Evolutionary conservation across 495 filamentous ascomycete species (phyloP).

Genomic region (Xylaria cubensis): DNA sequence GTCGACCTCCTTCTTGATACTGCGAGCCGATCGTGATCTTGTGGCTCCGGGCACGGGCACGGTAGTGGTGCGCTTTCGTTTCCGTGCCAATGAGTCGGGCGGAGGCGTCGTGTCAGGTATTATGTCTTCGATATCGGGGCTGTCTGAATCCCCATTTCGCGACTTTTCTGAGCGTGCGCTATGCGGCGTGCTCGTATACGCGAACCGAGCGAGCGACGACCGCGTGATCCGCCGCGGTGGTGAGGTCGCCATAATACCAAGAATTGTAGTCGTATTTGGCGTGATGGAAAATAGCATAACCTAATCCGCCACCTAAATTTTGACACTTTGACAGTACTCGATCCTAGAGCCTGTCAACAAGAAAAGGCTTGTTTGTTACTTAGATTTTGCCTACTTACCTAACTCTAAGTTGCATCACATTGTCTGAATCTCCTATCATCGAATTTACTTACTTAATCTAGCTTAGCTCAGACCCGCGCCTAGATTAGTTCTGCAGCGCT

Average conservation of each 20-base stretch:
- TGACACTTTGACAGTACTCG: not conserved
- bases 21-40: conserved; percentile 24
- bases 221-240: conserved; percentile 55
- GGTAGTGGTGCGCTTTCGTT: conserved; percentile 56
- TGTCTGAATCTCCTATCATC: not conserved
- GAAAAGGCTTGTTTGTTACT: not conserved
- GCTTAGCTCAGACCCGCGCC: not conserved
- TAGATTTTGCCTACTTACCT: not conserved
- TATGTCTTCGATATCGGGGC: conserved; percentile 70
- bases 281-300: conserved; percentile 68
- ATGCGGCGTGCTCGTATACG: conserved; percentile 37
- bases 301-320: not conserved
- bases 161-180: conserved; percentile 34
- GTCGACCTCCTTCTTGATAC: conserved; percentile 34
- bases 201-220: conserved; percentile 52
- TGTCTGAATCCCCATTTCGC: conserved; percentile 32
- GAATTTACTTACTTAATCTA: not conserved
- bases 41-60: conserved; percentile 31
- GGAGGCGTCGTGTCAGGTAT: conserved; percentile 48
- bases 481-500: not conserved
- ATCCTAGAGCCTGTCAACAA: not conserved
- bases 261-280: conserved; percentile 60
- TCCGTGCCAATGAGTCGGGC: conserved; percentile 43
- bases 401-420: not conserved
- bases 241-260: conserved; percentile 34